phyloP scores from a whole-genome alignment of 106 monocot genomes.

The Narthecium ossifragum region DNA sequence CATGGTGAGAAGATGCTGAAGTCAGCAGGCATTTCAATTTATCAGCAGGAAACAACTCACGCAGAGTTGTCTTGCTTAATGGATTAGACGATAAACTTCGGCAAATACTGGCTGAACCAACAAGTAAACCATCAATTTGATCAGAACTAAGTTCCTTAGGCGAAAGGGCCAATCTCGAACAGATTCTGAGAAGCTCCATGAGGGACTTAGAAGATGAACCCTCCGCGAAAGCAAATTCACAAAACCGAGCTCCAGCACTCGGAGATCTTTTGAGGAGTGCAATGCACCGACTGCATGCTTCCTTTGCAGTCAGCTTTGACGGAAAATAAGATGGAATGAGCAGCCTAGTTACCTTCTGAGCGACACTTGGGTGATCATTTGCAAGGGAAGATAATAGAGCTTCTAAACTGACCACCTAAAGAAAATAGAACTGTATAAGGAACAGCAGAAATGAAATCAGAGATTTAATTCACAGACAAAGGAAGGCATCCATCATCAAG shows the following conservation, averaged over 20 bases:
- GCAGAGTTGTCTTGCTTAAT: constrained; percentile 29
- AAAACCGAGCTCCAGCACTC: constrained; percentile 84
- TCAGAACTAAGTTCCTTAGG: constrained; percentile 36
- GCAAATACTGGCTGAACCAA: constrained; percentile 66
- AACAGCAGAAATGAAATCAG: background rate
- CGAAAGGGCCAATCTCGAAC: constrained; percentile 34
- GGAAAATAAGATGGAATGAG: constrained; percentile 93
- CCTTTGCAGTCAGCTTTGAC: constrained; percentile 46
- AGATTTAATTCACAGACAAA: background rate
- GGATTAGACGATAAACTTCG: constrained; percentile 37
- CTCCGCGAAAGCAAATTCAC: constrained; percentile 78
- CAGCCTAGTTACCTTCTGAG: constrained; percentile 75
- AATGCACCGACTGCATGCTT: constrained; percentile 70
- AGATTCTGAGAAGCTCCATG: constrained; percentile 57
- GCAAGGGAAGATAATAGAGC: constrained; percentile 59
- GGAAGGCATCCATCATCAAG: no score
- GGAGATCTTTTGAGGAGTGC: constrained; percentile 80
- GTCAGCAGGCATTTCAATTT: constrained; percentile 53
- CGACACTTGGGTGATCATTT: constrained; percentile 72
- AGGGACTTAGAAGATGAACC: constrained; percentile 71
- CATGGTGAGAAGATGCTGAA: constrained; percentile 37
- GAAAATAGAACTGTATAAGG: background rate
- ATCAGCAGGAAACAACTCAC: constrained; percentile 42
- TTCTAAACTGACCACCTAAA: constrained; percentile 72
- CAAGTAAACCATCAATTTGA: constrained; percentile 60